Evolutionary conservation across 2,329 filamentous ascomycete species (phyloP).

Genomic region (Aspergillus texensis): DNA sequence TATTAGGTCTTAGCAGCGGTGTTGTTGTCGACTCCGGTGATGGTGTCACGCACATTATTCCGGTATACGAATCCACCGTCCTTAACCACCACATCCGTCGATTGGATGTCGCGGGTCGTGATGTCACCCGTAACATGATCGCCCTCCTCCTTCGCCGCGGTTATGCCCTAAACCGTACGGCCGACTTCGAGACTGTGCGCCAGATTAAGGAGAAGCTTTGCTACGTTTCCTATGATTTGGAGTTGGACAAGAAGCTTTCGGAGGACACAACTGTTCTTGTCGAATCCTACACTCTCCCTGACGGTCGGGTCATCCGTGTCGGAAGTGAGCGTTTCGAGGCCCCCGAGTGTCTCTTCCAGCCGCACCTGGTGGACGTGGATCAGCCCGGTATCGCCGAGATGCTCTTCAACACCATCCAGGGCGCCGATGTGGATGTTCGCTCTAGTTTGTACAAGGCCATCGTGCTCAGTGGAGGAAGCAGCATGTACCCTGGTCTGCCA

Average conservation of each 20-base stretch:
- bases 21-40: constrained; percentile 99
- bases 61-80: constrained; percentile 96
- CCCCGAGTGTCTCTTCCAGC: constrained; percentile 97
- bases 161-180: constrained; percentile 95
- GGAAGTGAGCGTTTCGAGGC: constrained; percentile 98
- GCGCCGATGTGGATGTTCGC: constrained; percentile 92
- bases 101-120: constrained; percentile 91
- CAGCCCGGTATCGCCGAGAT: constrained; percentile 96
- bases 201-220: constrained; percentile 99
- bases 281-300: constrained; percentile 95
- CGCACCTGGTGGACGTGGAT: constrained; percentile 95
- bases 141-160: constrained; percentile 89
- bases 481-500: constrained; percentile 97
- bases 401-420: constrained; percentile 97
- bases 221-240: constrained; percentile 97
- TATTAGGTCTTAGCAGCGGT: constrained; percentile 76
- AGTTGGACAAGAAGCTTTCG: constrained; percentile 91
- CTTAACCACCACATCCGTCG: constrained; percentile 94
- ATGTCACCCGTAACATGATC: constrained; percentile 98
- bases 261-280: constrained; percentile 97
- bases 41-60: constrained; percentile 97
- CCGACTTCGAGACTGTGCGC: constrained; percentile 97
- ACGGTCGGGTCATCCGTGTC: constrained; percentile 93
- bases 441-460: constrained; percentile 95
- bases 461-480: constrained; percentile 92